phyloP scores from a whole-genome alignment of 208 protist genomes.

The Acanthamoeba triangularis region DNA sequence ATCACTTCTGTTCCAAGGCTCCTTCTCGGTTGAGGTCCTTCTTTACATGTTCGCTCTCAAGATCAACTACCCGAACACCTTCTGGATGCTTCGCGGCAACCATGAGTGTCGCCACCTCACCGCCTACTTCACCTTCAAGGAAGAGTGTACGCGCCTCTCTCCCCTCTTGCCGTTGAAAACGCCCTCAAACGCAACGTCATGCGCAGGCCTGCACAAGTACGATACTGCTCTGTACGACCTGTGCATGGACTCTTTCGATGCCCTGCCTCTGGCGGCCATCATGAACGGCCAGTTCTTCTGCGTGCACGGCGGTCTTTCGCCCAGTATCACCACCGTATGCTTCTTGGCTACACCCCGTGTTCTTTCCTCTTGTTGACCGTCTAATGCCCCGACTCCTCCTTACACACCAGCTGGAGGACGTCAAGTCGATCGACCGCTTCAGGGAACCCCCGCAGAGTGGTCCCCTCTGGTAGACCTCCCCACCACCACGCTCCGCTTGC shows the following conservation, averaged over 20 bases:
- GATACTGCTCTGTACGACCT: constrained; percentile 87
- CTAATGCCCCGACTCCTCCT: not conserved
- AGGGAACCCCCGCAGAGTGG: constrained; percentile 95
- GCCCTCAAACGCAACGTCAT: not conserved
- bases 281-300: constrained; percentile 92
- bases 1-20: not conserved
- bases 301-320: constrained; percentile 92
- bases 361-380: constrained; percentile 92
- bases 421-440: constrained; percentile 96
- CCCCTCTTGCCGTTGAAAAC: too few species aligned
- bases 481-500: not conserved
- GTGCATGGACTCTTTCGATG: constrained; percentile 91
- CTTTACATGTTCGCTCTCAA: constrained; percentile 97
- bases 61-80: constrained; percentile 94
- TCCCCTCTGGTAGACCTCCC: constrained; percentile 92
- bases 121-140: constrained; percentile 98
- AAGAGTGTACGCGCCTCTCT: constrained; percentile 91
- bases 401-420: constrained; percentile 84
- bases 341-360: constrained; percentile 79
- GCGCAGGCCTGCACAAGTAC: constrained; percentile 90
- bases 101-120: constrained; percentile 98
- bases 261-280: constrained; percentile 92
- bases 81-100: constrained; percentile 98
- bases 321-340: constrained; percentile 89
- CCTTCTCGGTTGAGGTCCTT: constrained; percentile 79